Conservation (phyloP, 2,329 filamentous ascomycete species). For the Xylariaceae sp. region DNA sequence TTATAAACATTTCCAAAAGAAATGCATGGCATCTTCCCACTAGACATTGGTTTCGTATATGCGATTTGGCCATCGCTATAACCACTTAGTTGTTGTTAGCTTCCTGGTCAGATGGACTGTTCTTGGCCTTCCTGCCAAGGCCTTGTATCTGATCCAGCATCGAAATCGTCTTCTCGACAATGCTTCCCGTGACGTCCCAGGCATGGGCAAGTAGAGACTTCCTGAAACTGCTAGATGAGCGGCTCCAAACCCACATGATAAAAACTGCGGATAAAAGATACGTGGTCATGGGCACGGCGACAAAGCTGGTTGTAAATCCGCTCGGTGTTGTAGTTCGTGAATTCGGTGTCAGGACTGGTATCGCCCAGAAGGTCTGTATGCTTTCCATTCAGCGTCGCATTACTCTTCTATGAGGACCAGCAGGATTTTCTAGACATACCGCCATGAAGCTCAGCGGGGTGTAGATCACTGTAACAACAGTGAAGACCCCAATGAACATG, state of each 20-base stretch:
- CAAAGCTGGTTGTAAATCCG: conserved; percentile 13
- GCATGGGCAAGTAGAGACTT: no score
- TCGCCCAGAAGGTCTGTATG: conserved; percentile 6
- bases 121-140: no score
- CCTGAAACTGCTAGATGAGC: conserved; percentile 1
- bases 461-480: conserved; percentile 16
- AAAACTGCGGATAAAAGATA: conserved; percentile 8
- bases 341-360: conserved; percentile 8
- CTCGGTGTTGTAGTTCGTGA: conserved; percentile 1
- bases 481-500: conserved; percentile 14
- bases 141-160: no score
- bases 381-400: no score
- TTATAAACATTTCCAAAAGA: no score
- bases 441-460: conserved; percentile 14
- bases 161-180: no score
- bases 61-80: no score
- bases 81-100: neutral
- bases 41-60: no score
- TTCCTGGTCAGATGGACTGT: neutral
- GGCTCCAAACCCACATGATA: conserved; percentile 9
- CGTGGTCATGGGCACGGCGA: conserved; percentile 11
- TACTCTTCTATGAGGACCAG: neutral
- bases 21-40: no score
- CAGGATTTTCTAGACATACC: neutral
- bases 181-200: no score